phyloP scores from a whole-genome alignment of 768 basidiomycete species.

The Chalciporus piperatus region DNA sequence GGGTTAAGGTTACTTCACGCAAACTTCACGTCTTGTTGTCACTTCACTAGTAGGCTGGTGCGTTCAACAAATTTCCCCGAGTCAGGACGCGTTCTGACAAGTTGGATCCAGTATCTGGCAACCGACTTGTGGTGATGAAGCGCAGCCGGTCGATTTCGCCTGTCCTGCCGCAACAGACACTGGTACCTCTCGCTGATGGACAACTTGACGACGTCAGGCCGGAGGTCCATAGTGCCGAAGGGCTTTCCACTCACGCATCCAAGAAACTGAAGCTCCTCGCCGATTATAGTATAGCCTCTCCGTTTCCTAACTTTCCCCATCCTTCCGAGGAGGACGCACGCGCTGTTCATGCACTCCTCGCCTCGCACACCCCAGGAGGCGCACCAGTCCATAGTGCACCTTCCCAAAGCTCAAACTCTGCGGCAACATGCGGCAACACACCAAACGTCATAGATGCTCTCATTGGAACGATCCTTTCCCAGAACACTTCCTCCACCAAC shows the following conservation, averaged over 20 bases:
- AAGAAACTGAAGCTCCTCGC: conserved; percentile 54
- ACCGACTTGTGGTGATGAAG: conserved; percentile 8
- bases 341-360: conserved; percentile 42
- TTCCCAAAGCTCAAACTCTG: conserved; percentile 34
- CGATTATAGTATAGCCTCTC: conserved; percentile 40
- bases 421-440: conserved; percentile 43
- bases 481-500: conserved; percentile 54
- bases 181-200: not conserved
- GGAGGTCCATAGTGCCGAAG: not conserved
- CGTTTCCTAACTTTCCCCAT: conserved; percentile 43
- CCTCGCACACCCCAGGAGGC: conserved; percentile 34
- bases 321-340: conserved; percentile 44
- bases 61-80: not conserved
- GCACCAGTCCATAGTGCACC: conserved; percentile 29
- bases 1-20: not conserved
- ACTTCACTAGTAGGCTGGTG: not conserved
- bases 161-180: not conserved
- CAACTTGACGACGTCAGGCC: not conserved
- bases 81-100: not conserved
- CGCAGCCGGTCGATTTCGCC: conserved; percentile 12
- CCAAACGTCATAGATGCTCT: conserved; percentile 57
- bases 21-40: too few species aligned
- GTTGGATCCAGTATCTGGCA: not conserved
- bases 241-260: conserved; percentile 14
- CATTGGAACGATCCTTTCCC: conserved; percentile 58